Percentiles rank a stretch among this genome's conserved stretches.
Evolutionary conservation across 2,329 filamentous ascomycete genomes (phyloP).

Genomic region (Pseudogymnoascus destructans): DNA sequence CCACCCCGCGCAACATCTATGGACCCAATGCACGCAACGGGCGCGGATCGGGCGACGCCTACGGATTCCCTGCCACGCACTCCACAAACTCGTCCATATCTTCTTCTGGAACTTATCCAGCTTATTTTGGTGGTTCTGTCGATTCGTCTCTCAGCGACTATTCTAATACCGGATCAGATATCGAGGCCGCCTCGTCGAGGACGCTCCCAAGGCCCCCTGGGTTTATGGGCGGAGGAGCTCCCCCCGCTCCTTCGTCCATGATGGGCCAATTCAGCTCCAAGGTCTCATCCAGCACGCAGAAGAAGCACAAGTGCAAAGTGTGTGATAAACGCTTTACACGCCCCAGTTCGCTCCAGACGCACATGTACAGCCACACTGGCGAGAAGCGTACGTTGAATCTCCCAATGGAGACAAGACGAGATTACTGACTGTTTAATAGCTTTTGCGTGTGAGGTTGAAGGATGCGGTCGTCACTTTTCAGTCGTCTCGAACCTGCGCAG

Average conservation of each 20-base stretch:
- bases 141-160: conserved; percentile 84
- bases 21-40: conserved; percentile 47
- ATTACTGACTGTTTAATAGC: conserved; percentile 39
- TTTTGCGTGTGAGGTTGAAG: conserved; percentile 86
- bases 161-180: conserved; percentile 76
- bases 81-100: conserved; percentile 86
- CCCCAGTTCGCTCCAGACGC: conserved; percentile 86
- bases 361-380: conserved; percentile 97
- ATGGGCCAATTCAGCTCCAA: conserved; percentile 98
- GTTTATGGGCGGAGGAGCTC: conserved; percentile 41
- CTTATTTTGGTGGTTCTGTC: conserved; percentile 75
- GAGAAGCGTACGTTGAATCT: conserved; percentile 68
- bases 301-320: conserved; percentile 99
- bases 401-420: background rate
- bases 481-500: conserved; percentile 91
- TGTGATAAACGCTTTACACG: conserved; percentile 96
- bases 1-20: conserved; percentile 83
- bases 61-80: conserved; percentile 77
- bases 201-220: conserved; percentile 27
- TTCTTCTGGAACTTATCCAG: conserved; percentile 63
- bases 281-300: conserved; percentile 86
- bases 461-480: conserved; percentile 90
- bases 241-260: conserved; percentile 87
- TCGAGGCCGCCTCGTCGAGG: conserved; percentile 51
- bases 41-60: conserved; percentile 69